Evolutionary conservation across 1,284 basidiomycete species (phyloP).

Genomic region (Ustilago lituana): DNA sequence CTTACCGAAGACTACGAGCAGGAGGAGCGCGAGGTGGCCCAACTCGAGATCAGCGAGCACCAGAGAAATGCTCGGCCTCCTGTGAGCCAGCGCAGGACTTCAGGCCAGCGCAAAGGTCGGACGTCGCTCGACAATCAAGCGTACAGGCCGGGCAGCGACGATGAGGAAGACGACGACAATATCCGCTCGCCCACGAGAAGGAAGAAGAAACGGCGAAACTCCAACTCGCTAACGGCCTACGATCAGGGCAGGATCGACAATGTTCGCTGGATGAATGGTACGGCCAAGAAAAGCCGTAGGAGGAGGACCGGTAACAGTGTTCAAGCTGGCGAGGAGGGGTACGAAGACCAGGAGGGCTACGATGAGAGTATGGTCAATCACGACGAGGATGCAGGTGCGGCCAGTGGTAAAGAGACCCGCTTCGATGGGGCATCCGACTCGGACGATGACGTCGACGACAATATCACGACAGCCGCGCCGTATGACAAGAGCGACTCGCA

Average conservation of each 20-base stretch:
- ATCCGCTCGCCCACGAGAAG: conserved; percentile 12
- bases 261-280: conserved; percentile 24
- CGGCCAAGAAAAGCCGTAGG: conserved; percentile 3
- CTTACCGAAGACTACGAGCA: conserved; percentile 31
- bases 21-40: conserved; percentile 33
- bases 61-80: not conserved
- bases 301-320: conserved; percentile 15
- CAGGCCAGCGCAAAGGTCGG: conserved; percentile 31
- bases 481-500: not conserved
- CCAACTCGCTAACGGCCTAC: conserved; percentile 10
- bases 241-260: conserved; percentile 21
- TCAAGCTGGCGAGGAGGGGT: not conserved
- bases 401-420: conserved; percentile 45
- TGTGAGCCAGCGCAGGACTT: conserved; percentile 15
- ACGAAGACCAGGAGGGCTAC: conserved; percentile 11
- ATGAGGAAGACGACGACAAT: conserved; percentile 33
- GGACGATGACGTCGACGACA: not conserved
- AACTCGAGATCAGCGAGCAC: conserved; percentile 13
- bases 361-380: conserved; percentile 3
- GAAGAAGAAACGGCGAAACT: conserved; percentile 23
- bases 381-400: conserved; percentile 25
- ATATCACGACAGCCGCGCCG: not conserved
- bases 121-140: conserved; percentile 23
- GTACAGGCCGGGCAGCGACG: conserved; percentile 33
- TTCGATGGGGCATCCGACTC: conserved; percentile 30